These are phyloP conservation scores for Pichia sp. DNA, from an alignment of 1,139 yeast genomes.

Conservation along the genomic window DNA sequence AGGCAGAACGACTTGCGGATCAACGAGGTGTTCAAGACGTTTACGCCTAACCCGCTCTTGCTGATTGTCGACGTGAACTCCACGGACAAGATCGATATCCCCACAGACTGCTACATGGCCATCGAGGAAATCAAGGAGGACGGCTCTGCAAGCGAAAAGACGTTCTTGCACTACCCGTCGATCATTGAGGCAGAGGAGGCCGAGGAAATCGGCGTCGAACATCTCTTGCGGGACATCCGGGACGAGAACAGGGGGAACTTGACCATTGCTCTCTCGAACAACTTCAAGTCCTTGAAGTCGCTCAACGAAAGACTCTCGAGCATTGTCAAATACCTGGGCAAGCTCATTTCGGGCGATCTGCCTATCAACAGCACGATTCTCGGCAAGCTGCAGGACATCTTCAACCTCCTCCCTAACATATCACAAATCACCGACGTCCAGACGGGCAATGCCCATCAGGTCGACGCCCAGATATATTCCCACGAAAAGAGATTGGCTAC, in stretches of 20 bases:
- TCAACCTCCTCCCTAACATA: conserved; percentile 86
- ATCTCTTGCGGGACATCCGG: conserved; percentile 84
- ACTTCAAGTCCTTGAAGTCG: conserved; percentile 83
- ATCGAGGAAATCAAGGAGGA: conserved; percentile 95
- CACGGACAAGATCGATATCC: conserved; percentile 70
- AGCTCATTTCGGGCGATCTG: conserved; percentile 63
- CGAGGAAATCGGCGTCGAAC: conserved; percentile 98
- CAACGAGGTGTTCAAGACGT: conserved; percentile 82
- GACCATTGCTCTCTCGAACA: conserved; percentile 81
- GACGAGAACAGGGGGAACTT: conserved; percentile 96
- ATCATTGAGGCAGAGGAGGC: conserved; percentile 97
- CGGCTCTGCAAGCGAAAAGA: conserved; percentile 90
- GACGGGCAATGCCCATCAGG: conserved; percentile 24
- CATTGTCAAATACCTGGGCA: conserved; percentile 73
- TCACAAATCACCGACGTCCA: conserved; percentile 36
- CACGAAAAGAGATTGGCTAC: conserved; percentile 50
- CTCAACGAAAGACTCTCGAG: conserved; percentile 76
- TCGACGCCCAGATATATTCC: conserved; percentile 28
- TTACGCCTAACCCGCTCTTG: conserved; percentile 76
- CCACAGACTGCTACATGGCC: conserved; percentile 93
- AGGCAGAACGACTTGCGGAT: conserved; percentile 84
- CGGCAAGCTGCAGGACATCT: conserved; percentile 91
- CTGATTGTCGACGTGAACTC: conserved; percentile 92
- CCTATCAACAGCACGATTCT: conserved; percentile 89
- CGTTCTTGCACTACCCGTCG: conserved; percentile 91